These are phyloP conservation scores for Dianthus caryophyllus DNA, from an alignment of 148 eudicot species.

Conservation along the genomic window DNA sequence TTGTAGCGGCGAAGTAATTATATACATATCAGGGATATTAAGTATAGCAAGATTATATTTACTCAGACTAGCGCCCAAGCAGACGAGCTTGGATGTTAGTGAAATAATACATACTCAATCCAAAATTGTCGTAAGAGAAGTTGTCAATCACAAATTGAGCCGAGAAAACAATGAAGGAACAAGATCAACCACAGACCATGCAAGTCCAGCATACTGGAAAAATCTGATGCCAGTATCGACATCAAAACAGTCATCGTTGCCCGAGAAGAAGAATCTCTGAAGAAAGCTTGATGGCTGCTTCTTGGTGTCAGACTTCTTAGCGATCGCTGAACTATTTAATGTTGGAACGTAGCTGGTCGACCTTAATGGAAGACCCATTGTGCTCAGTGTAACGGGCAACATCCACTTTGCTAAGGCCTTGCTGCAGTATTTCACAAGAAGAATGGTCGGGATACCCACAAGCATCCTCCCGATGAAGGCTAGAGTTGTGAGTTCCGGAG, in stretches of 20 bases:
- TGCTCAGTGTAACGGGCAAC: constrained; percentile 61
- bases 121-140: constrained; percentile 11
- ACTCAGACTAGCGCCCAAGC: constrained; percentile 11
- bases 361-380: constrained; percentile 75
- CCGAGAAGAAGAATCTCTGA: constrained; percentile 60
- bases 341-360: constrained; percentile 68
- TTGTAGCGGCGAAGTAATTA: not conserved
- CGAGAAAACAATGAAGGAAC: constrained; percentile 78
- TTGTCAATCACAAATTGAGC: constrained; percentile 49
- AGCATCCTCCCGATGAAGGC: constrained; percentile 59
- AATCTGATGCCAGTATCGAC: constrained; percentile 92
- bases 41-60: not conserved
- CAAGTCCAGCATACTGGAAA: constrained; percentile 90
- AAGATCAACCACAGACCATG: constrained; percentile 96
- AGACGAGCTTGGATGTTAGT: not conserved
- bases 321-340: constrained; percentile 30
- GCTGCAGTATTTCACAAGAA: constrained; percentile 86
- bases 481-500: constrained; percentile 51
- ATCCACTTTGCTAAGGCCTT: constrained; percentile 91
- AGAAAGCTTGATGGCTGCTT: constrained; percentile 51
- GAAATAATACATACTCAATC: constrained; percentile 19
- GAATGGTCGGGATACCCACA: constrained; percentile 84
- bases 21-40: not conserved
- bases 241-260: constrained; percentile 58
- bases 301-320: constrained; percentile 36